Percentiles rank a stretch among this genome's conserved stretches.
Evolutionary conservation across 176 grass and related monocot genomes (phyloP).

Genomic region (Bothriochloa decipiens): DNA sequence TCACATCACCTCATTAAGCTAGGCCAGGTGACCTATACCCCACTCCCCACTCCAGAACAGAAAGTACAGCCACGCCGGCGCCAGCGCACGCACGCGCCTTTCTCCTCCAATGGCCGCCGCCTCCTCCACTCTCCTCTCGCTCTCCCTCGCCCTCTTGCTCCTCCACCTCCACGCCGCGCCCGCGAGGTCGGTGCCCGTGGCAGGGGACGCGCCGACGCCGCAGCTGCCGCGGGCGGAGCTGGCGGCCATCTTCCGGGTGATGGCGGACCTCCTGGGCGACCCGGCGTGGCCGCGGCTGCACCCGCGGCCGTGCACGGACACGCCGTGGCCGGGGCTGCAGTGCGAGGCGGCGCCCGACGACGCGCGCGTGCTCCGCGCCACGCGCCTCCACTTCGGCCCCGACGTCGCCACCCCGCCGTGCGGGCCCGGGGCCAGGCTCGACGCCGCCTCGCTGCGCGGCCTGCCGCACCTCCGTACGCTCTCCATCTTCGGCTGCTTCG

Average conservation of each 20-base stretch:
- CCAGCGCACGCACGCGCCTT: not conserved
- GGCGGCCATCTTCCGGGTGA: constrained; percentile 56
- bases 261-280: constrained; percentile 67
- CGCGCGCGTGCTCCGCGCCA: constrained; percentile 58
- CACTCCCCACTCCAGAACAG: no score
- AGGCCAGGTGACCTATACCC: no score
- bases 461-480: constrained; percentile 74
- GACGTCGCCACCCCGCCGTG: constrained; percentile 67
- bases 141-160: not conserved
- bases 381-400: constrained; percentile 75
- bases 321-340: constrained; percentile 78
- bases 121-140: not conserved
- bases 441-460: constrained; percentile 48
- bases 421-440: constrained; percentile 54
- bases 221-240: constrained; percentile 62
- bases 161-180: not conserved
- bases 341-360: constrained; percentile 64
- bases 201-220: constrained; percentile 32
- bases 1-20: no score
- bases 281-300: constrained; percentile 65
- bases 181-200: not conserved
- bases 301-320: constrained; percentile 80
- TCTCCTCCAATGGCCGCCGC: constrained; percentile 34
- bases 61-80: not conserved
- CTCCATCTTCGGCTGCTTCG: constrained; percentile 74